A percentile compares a stretch with the other conserved stretches of the same genome.
These are phyloP conservation scores for Vararia minispora DNA, from an alignment of 768 basidiomycete genomes.

Conservation along the genomic window DNA sequence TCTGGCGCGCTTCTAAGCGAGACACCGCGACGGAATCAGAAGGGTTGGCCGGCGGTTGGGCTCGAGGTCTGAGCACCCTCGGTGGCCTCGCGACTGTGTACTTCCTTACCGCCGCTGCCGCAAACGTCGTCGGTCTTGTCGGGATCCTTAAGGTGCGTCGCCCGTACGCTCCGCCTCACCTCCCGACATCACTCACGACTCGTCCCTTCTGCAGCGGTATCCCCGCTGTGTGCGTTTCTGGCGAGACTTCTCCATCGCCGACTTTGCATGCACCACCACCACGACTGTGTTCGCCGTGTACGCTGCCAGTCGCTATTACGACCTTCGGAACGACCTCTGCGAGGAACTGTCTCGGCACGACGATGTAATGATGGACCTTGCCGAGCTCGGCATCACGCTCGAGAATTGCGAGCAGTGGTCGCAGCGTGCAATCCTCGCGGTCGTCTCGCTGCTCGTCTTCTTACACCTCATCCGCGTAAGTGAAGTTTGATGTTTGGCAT, in stretches of 20 bases:
- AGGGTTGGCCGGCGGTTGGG: conserved; percentile 28
- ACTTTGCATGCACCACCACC: conserved; percentile 60
- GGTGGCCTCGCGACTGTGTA: conserved; percentile 58
- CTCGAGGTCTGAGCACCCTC: conserved; percentile 33
- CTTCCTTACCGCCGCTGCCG: conserved; percentile 51
- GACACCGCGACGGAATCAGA: conserved; percentile 41
- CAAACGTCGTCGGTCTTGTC: conserved; percentile 52
- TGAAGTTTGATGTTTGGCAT: conserved; percentile 11
- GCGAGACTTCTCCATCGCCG: conserved; percentile 72
- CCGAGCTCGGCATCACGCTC: conserved; percentile 60
- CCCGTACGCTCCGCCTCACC: neutral
- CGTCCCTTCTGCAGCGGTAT: conserved; percentile 36
- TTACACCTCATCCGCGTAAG: conserved; percentile 58
- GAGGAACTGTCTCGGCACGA: conserved; percentile 68
- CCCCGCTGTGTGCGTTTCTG: conserved; percentile 65
- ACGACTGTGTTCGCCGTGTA: conserved; percentile 46
- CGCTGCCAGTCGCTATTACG: conserved; percentile 40
- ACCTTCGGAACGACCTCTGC: conserved; percentile 51
- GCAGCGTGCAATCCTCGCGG: conserved; percentile 49
- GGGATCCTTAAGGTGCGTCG: conserved; percentile 57
- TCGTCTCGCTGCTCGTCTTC: conserved; percentile 47
- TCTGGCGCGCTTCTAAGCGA: conserved; percentile 34
- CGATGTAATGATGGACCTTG: conserved; percentile 59
- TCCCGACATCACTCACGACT: neutral
- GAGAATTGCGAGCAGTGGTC: conserved; percentile 80